A percentile compares a stretch with the other conserved stretches of the same genome.
Evolutionary conservation across 2,329 filamentous ascomycete species (phyloP).

Genomic region (Bipolaris zeicola): DNA sequence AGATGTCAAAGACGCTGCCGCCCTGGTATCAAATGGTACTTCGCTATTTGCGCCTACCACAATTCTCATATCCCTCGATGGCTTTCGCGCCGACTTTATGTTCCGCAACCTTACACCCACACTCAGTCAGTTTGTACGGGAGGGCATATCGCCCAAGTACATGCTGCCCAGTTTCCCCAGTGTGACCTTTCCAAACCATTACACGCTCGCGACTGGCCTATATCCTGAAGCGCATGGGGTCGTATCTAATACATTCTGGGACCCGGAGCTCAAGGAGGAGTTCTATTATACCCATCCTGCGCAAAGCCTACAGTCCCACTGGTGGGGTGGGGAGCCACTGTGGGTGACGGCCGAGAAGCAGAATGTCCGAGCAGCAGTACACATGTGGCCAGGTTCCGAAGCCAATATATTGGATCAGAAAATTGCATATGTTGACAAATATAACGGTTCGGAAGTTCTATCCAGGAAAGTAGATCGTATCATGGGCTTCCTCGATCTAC

Average conservation of each 20-base stretch:
- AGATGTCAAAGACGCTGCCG: slow-evolving; percentile 30
- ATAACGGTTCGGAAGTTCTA: slow-evolving; percentile 76
- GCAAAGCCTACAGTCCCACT: slow-evolving; percentile 80
- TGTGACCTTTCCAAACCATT: slow-evolving; percentile 94
- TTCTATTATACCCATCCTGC: slow-evolving; percentile 85
- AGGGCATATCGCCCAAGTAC: slow-evolving; percentile 87
- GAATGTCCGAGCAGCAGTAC: slow-evolving; percentile 78
- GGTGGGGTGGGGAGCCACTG: slow-evolving; percentile 94
- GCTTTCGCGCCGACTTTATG: slow-evolving; percentile 93
- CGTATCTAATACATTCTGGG: slow-evolving; percentile 95
- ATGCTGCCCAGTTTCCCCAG: slow-evolving; percentile 96
- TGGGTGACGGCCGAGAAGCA: slow-evolving; percentile 92
- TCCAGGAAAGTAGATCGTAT: slow-evolving; percentile 78
- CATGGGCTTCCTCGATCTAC: slow-evolving; percentile 81
- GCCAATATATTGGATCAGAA: slow-evolving; percentile 77
- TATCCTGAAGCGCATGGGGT: slow-evolving; percentile 93
- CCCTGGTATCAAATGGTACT: slow-evolving; percentile 74
- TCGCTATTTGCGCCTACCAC: slow-evolving; percentile 90
- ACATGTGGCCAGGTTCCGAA: slow-evolving; percentile 99
- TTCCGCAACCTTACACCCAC: slow-evolving; percentile 82
- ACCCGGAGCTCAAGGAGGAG: slow-evolving; percentile 73
- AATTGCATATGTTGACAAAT: slow-evolving; percentile 83
- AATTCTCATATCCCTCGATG: slow-evolving; percentile 90
- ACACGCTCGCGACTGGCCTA: slow-evolving; percentile 87
- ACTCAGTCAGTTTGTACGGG: slow-evolving; percentile 75